Conservation (phyloP, 73 alveolate species). For the Paramecium primaurelia region DNA sequence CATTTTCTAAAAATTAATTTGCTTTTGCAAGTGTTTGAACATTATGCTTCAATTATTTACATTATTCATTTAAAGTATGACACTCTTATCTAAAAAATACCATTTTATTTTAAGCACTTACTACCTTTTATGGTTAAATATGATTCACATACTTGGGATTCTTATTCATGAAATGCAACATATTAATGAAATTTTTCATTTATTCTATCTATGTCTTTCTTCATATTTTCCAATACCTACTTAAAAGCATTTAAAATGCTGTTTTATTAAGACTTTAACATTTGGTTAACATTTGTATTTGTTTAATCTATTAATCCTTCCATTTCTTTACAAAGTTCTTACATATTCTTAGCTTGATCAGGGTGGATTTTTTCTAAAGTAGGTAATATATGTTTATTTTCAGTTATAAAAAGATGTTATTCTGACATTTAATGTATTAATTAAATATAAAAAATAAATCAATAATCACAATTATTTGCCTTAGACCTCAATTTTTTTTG, state of each 20-base stretch:
- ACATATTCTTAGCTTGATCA: background rate
- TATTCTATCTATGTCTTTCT: background rate
- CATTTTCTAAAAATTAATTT: background rate
- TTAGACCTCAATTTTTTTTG: background rate
- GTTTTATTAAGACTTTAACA: background rate
- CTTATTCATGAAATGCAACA: slow-evolving; percentile 42
- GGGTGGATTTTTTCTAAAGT: background rate
- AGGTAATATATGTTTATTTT: background rate
- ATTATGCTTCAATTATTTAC: background rate
- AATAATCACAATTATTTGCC: background rate
- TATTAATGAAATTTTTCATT: slow-evolving; percentile 1
- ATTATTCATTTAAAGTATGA: background rate
- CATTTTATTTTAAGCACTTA: slow-evolving; percentile 12
- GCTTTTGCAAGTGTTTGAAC: background rate
- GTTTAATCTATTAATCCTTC: slow-evolving; percentile 34
- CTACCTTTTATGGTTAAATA: background rate
- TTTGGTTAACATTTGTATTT: background rate
- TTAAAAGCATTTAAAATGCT: background rate
- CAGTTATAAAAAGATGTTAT: background rate
- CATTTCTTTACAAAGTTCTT: slow-evolving; percentile 24
- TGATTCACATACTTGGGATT: background rate
- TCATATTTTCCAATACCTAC: background rate
- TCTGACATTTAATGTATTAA: background rate
- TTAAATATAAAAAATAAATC: background rate
- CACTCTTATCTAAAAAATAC: slow-evolving; percentile 29